Evolutionary conservation across 2,329 filamentous ascomycete species (phyloP), one percentile per base, ranked within the genome.

Genomic region (Parastagonospora avenae): DNA sequence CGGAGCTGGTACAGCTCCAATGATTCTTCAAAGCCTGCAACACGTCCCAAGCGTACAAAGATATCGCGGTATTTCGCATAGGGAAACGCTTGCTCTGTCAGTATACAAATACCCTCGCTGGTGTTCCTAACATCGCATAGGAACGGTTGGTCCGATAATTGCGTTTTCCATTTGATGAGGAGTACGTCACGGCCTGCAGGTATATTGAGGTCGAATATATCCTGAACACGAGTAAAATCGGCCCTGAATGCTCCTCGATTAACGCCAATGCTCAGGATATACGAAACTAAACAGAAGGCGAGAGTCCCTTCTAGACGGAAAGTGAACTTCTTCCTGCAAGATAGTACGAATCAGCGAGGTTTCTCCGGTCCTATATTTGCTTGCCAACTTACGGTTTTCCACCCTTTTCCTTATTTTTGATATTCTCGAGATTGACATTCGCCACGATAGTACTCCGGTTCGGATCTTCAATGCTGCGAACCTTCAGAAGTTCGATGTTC

Each of bases 121-220:
- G 39, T 60, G 19, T 46, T 46, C 36, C 37, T 47, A 38, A 60
- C 42, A 28, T 61, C 39, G 41, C 36, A 59, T 12, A 63, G 49
- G 35, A 63, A 60, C 2, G 46, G 60, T 46, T 52, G 15, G 29
- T 57, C 35, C 14, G 61, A 47, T 32, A 63, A 9, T 11, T 60
- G 9, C 32, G 61, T 44, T 41, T 63, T 60, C 55, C 33, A 61
- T 37, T 48, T 54, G 28, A 61, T 43, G 16, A 38, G 30, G 31
- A 63, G 60, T 47, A 60, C 46, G 8, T 61, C 29, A 43, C 48
- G 50, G 27, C 35, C 38, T 28, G 27, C 45, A 43, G 44, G 52
- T 51, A 63, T 53, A 16, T 33, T 46, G 8, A 63, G 50, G 46
- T 63, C 40, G 24, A 63, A 63, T 47, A 63, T 57, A n/a, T 60